These are phyloP conservation scores for Globisporangium viniferum DNA, from an alignment of 352 stramenopile genomes.

Conservation along the genomic window DNA sequence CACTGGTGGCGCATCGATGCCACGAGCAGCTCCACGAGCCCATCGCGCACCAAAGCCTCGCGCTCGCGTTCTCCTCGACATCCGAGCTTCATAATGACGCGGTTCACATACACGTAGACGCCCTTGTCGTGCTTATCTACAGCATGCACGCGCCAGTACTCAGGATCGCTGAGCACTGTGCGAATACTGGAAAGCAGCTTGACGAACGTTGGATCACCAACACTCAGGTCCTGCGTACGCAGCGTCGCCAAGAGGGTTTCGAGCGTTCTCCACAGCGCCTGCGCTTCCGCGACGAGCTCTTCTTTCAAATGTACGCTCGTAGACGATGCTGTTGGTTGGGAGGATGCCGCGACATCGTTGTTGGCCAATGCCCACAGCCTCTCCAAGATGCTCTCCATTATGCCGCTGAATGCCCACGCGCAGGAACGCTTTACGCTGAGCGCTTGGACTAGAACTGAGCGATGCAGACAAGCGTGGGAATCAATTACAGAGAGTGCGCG, in stretches of 20 bases:
- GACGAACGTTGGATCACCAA: conserved; percentile 35
- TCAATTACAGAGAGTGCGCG: not conserved
- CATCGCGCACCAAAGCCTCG: conserved; percentile 35
- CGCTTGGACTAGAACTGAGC: not conserved
- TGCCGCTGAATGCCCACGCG: not conserved
- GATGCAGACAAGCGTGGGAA: not conserved
- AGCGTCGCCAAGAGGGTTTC: conserved; percentile 42
- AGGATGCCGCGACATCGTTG: conserved; percentile 18
- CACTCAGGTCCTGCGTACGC: conserved; percentile 27
- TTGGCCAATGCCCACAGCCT: conserved; percentile 36
- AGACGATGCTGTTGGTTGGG: not conserved
- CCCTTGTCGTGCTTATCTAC: conserved; percentile 21
- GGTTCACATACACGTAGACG: conserved; percentile 39
- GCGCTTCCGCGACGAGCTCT: conserved; percentile 33
- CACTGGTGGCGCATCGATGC: conserved; percentile 18
- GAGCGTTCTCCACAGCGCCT: conserved; percentile 53
- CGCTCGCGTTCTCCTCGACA: conserved; percentile 49
- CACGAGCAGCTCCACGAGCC: conserved; percentile 35
- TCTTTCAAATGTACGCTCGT: conserved; percentile 10
- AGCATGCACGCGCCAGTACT: conserved; percentile 22
- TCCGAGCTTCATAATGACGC: conserved; percentile 40
- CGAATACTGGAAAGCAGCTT: conserved; percentile 40
- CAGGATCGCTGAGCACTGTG: conserved; percentile 27
- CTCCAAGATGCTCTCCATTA: conserved; percentile 46
- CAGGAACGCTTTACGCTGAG: not conserved